Evolutionary conservation across 257 asterid species (phyloP), one percentile per base, ranked within the genome.

Genomic region (Solanum acaule): DNA sequence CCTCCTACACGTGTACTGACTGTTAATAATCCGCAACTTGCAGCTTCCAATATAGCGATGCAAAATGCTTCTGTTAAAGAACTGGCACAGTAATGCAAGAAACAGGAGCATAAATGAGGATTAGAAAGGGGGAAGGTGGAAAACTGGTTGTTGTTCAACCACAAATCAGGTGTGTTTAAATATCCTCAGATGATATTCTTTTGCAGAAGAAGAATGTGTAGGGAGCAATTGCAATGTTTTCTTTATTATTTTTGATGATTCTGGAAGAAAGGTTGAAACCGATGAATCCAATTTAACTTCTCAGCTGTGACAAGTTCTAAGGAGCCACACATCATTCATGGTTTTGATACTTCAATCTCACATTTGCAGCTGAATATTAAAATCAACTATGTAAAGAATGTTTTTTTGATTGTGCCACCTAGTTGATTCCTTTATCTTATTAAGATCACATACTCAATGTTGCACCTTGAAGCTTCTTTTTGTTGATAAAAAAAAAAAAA

Each of bases 1-100:
- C 99, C 99, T 89, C 99, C 99, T 35, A 97, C 99, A 40, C 98
- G 97, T 88, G 99, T 97, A 88, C 98, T 96, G 95, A 97, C 99
- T 81, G 99, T 96, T 93, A 97, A 88, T 91, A 97, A 89, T 90
- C 99, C 99, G 90, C 99, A 96, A 90, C 98, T 97, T 90, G 99
- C 98, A 88, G 99, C 99, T 92, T 97, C 99, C 91, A 97, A 88
- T 90, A 96, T 75, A 37, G 83, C 83, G 8, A 75, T 75, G 83
- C 83, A 75, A 75, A 75, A 75, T 75, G 83, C 83, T 92, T 97
- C 99, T 81, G 98, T 97, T 89, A 97, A 94, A 63, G 99, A 97
- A 91, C 99, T 97, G 94, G 68, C 52, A 75, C 85, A 65, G 31
- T 61, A 68, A 89, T 42, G 59, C 35, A 84, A 88, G 38, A 72